These are phyloP conservation scores for Colletotrichum musicola DNA, from an alignment of 2,329 filamentous ascomycete species.

Conservation along the genomic window DNA sequence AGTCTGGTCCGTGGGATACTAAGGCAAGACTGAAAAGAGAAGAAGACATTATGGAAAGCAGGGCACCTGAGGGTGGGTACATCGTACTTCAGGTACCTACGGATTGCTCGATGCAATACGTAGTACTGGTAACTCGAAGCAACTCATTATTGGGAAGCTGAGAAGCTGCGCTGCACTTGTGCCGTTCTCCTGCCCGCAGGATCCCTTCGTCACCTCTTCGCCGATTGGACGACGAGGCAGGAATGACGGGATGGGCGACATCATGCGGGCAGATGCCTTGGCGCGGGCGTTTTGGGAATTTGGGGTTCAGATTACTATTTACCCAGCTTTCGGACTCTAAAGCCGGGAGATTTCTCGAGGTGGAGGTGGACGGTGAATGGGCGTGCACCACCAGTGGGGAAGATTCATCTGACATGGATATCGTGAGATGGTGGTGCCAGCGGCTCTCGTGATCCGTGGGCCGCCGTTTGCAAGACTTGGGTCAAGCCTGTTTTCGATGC, in stretches of 20 bases:
- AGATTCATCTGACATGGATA: slow-evolving; percentile 23
- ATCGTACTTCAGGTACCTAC: too few relatives aligned
- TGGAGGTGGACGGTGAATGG: slow-evolving; percentile 1
- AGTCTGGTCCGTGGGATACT: background rate
- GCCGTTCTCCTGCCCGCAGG: slow-evolving; percentile 12
- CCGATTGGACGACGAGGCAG: slow-evolving; percentile 32
- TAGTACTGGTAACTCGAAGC: background rate
- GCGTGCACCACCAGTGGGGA: slow-evolving; percentile 1
- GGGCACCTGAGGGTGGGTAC: slow-evolving; percentile 7
- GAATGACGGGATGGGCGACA: slow-evolving; percentile 34
- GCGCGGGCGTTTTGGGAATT: slow-evolving; percentile 34
- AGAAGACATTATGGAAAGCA: background rate
- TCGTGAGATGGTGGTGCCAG: slow-evolving; percentile 37
- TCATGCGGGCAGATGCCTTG: slow-evolving; percentile 38
- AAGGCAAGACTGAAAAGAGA: background rate
- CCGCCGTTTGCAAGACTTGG: too few relatives aligned
- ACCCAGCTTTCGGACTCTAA: background rate
- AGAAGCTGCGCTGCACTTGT: background rate
- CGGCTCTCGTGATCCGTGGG: slow-evolving; percentile 14
- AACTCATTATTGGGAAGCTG: slow-evolving; percentile 20
- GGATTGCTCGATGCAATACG: too few relatives aligned
- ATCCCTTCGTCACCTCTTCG: slow-evolving; percentile 14
- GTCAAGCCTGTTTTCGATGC: slow-evolving; percentile 14
- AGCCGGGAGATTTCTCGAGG: background rate
- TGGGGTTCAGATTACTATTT: slow-evolving; percentile 9